A percentile compares a stretch with the other conserved stretches of the same genome.
phyloP scores from a whole-genome alignment of 352 stramenopile genomes.

The Phytophthora citrophthora region DNA sequence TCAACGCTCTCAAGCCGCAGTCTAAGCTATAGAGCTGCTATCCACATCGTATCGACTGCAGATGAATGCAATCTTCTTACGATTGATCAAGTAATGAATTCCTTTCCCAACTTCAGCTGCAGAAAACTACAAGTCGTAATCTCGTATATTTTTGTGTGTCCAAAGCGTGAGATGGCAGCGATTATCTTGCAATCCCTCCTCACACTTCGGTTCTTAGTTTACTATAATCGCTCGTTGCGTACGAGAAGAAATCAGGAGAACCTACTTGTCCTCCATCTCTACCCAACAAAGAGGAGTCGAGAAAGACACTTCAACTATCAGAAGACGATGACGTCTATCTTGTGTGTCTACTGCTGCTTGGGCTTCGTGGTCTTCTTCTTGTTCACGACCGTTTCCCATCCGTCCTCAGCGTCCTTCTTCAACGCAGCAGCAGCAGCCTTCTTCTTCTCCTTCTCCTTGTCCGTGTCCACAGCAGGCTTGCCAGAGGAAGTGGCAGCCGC shows the following conservation, averaged over 20 bases:
- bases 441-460: slow-evolving; percentile 65
- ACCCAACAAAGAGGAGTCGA: slow-evolving; percentile 7
- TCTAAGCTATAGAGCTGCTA: slow-evolving; percentile 68
- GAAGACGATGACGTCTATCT: slow-evolving; percentile 1
- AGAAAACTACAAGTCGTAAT: slow-evolving; percentile 14
- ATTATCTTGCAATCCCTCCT: neutral
- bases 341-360: slow-evolving; percentile 63
- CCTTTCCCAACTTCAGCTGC: neutral
- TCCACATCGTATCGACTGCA: neutral
- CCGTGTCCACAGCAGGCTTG: slow-evolving; percentile 34
- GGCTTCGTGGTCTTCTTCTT: slow-evolving; percentile 64
- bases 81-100: slow-evolving; percentile 17
- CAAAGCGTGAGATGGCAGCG: slow-evolving; percentile 12
- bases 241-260: slow-evolving; percentile 22
- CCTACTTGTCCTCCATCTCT: slow-evolving; percentile 9
- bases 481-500: slow-evolving; percentile 19
- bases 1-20: slow-evolving; percentile 88
- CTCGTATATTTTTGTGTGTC: slow-evolving; percentile 31
- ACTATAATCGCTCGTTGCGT: slow-evolving; percentile 36
- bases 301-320: slow-evolving; percentile 28
- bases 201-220: slow-evolving; percentile 33
- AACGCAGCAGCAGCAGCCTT: slow-evolving; percentile 43
- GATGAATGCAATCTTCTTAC: slow-evolving; percentile 5
- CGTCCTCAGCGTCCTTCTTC: slow-evolving; percentile 77
- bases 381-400: slow-evolving; percentile 81